These are phyloP conservation scores for Mortierella alpina DNA, from an alignment of 192 early-diverging fungal genomes.

Conservation along the genomic window DNA sequence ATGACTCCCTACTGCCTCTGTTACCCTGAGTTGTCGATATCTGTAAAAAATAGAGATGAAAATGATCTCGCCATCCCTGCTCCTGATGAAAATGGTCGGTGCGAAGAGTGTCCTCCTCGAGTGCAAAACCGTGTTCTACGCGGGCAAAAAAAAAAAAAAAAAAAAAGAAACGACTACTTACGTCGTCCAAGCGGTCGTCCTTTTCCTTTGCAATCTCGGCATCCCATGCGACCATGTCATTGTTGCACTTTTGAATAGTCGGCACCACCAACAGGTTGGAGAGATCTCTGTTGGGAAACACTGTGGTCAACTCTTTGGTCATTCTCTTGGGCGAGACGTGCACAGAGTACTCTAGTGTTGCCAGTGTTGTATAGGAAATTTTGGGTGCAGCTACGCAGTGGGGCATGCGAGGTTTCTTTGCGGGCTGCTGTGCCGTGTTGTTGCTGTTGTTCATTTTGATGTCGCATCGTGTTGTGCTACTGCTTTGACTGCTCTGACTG, in stretches of 20 bases:
- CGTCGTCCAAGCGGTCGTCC: conserved; percentile 79
- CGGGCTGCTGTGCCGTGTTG: not conserved
- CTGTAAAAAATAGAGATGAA: too few relatives aligned
- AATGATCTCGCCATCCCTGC: too few relatives aligned
- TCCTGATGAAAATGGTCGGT: too few relatives aligned
- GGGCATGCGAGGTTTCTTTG: conserved; percentile 3
- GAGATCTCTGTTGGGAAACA: conserved; percentile 72
- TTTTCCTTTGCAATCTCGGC: conserved; percentile 80
- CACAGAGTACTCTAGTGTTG: conserved; percentile 62
- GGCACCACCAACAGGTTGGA: conserved; percentile 79
- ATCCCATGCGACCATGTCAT: conserved; percentile 84
- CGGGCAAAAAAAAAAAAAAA: not conserved
- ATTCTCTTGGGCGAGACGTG: conserved; percentile 63
- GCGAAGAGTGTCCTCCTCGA: too few relatives aligned
- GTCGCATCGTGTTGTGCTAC: not conserved
- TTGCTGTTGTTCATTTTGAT: conserved; percentile 3
- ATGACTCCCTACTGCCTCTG: too few relatives aligned
- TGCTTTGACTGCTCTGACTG: conserved; percentile 7
- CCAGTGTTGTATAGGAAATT: conserved; percentile 31
- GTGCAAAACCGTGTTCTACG: not conserved
- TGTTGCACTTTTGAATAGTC: conserved; percentile 77
- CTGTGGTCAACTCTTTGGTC: conserved; percentile 72
- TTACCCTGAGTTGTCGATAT: too few relatives aligned
- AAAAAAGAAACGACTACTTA: conserved; percentile 55
- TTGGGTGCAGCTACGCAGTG: conserved; percentile 16